A percentile compares a stretch with the other conserved stretches of the same genome.
Conservation (phyloP, 495 filamentous ascomycete species). For the Copromyces sp. region DNA sequence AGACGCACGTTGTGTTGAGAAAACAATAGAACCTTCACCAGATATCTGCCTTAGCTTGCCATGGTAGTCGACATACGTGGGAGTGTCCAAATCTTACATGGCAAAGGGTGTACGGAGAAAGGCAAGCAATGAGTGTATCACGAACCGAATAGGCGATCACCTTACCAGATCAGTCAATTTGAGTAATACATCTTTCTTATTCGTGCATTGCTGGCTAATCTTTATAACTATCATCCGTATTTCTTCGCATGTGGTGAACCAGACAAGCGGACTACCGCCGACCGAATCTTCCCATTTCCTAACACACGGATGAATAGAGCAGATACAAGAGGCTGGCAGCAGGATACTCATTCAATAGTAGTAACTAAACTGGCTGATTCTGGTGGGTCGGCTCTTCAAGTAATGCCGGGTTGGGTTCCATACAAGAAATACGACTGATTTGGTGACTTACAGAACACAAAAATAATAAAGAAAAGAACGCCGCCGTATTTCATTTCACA, state of each 20-base stretch:
- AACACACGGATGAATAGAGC: neutral
- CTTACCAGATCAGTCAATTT: neutral
- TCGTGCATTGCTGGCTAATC: neutral
- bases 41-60: neutral
- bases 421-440: neutral
- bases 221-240: neutral
- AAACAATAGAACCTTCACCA: neutral
- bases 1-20: neutral
- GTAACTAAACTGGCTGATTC: neutral
- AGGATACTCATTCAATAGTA: neutral
- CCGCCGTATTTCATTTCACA: constrained; percentile 23
- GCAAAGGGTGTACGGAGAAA: neutral
- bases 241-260: neutral
- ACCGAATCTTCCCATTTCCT: neutral
- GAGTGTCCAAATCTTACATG: neutral
- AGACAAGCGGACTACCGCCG: neutral
- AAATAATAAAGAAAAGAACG: constrained; percentile 3
- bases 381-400: neutral
- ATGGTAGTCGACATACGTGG: neutral
- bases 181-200: neutral
- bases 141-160: neutral
- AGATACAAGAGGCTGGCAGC: neutral
- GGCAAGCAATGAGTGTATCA: neutral
- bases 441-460: neutral
- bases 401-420: neutral